Evolutionary conservation across 805 yeast genomes (phyloP), one percentile per base, ranked within the genome.

Genomic region (Blastobotrys robertii): DNA sequence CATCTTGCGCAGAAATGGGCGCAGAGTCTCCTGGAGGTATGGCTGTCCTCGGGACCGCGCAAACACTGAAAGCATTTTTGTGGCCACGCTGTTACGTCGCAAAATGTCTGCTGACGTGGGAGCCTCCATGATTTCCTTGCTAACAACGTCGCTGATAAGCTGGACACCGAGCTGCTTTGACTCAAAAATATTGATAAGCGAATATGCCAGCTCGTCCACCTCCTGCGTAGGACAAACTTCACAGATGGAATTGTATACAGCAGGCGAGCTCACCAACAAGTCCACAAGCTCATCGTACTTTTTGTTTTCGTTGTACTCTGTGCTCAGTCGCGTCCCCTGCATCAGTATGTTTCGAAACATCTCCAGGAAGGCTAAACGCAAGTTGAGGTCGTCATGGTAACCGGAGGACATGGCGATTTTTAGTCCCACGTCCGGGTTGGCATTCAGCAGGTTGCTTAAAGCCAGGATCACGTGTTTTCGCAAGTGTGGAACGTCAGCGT

Each of bases 31-130:
- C 1, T 64, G 57, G 38, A 86, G 63, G 56, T 83, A 85, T 1
- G 68, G 73, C 15, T 60, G 57, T 0, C 94, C 94, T 50, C 76
- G 73, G n/a, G 71, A 66, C 51, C 78, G 75, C 1, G 92, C 84
- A 51, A 79, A 77, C 11, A 82, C 66, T 0, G 88, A 79, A 41
- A 85, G 67, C 41, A 85, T 69, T 52, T 87, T 73, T 0, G 95
- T 85, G 29, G 92, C 83, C 31, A 85, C 81, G 41, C 88, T 79
- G 58, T 86, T 86, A 42, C 92, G 72, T 53, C 95, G 71, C 52
- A 86, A 68, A 28, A 86, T 76, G 55, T 84, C 92, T 28, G 83
- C 75, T 13, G 83, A 73, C 46, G 81, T 73, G 1, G 73, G 62
- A 0, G 84, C 77, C 25, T 64, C 67, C 40, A 65, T 57, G 15